Evolutionary conservation across 257 asterid genomes (phyloP).

Genomic region (Gentiana straminea): DNA sequence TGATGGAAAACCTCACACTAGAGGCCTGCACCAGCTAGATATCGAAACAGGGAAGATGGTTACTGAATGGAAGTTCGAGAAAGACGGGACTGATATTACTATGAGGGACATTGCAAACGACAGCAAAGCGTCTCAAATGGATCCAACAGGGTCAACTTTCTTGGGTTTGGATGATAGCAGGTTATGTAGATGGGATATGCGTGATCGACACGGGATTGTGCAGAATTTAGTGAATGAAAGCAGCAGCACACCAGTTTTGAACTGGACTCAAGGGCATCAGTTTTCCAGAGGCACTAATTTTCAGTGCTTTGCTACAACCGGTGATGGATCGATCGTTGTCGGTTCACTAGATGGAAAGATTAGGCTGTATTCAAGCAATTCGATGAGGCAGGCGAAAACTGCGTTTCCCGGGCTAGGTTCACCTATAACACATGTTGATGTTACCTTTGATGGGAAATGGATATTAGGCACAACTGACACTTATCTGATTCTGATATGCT

Average conservation of each 20-base stretch:
- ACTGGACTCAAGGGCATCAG: constrained; percentile 96
- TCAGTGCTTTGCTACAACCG: constrained; percentile 88
- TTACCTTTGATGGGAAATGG: constrained; percentile 97
- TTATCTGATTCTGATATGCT: constrained; percentile 80
- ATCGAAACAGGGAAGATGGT: constrained; percentile 93
- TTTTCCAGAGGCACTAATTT: constrained; percentile 90
- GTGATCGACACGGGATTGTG: constrained; percentile 80
- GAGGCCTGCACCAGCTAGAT: constrained; percentile 84
- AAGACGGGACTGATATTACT: constrained; percentile 74
- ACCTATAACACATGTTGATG: constrained; percentile 86
- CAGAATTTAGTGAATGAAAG: constrained; percentile 40
- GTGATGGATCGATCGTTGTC: constrained; percentile 94
- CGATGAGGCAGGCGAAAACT: constrained; percentile 95
- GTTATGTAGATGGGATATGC: constrained; percentile 97
- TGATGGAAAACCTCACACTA: constrained; percentile 59
- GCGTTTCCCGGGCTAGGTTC: constrained; percentile 98
- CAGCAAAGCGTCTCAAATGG: constrained; percentile 90
- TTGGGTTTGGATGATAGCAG: constrained; percentile 81
- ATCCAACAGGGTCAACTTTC: constrained; percentile 87
- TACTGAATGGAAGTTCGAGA: constrained; percentile 88
- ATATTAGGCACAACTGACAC: constrained; percentile 92
- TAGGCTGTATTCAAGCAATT: constrained; percentile 79
- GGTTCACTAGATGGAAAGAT: constrained; percentile 97
- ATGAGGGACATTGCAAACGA: constrained; percentile 84
- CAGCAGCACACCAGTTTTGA: constrained; percentile 56